phyloP scores from a whole-genome alignment of 176 grass and related monocot genomes.

The Hordeum vulgare region MorexV3_pseudomolecules_assembly NC_058519.1:212539037-212539536 shows the following conservation, averaged over 20 bases:
- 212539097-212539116: background rate
- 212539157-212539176: conserved; percentile 6
- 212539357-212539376: conserved; percentile 69
- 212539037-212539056: too few relatives aligned
- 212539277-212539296: conserved; percentile 74
- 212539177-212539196: conserved; percentile 10
- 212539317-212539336: background rate
- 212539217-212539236: conserved; percentile 57
- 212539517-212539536: conserved; percentile 57
- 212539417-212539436: background rate
- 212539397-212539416: conserved; percentile 26
- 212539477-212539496: conserved; percentile 18
- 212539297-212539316: background rate
- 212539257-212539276: conserved; percentile 54
- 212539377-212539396: conserved; percentile 79
- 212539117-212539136: conserved; percentile 52
- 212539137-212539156: conserved; percentile 34
- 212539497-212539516: conserved; percentile 57
- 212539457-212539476: background rate
- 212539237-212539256: conserved; percentile 58
- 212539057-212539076: too few relatives aligned
- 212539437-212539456: background rate
- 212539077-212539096: too few relatives aligned
- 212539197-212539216: conserved; percentile 69
- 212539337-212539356: conserved; percentile 79